Evolutionary conservation across 1,284 basidiomycete species (phyloP), one percentile per base, ranked within the genome.

Genomic region (Melampsora americana): DNA sequence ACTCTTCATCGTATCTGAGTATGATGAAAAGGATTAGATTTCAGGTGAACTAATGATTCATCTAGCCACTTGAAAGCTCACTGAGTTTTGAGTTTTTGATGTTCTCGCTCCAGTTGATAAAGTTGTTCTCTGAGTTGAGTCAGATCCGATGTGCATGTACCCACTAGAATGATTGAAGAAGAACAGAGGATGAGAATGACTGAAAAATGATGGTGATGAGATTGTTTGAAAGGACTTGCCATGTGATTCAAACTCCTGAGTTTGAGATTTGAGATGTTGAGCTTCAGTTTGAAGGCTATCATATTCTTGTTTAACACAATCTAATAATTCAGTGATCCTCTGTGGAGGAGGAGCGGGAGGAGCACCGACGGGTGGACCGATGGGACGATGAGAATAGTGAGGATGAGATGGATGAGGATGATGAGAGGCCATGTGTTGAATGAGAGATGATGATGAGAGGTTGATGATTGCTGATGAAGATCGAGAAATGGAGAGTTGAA

Each of bases 231-330:
- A 46, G 65, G 59, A 20, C 50, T 60, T 23, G 68, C 73, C 59
- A 59, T 76, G 73, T 20, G 56, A 50, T 69, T 76, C 73, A 30
- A 76, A 69, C 46, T 69, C 73, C 23, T 76, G 73, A 0, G 73
- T 50, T 26, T 76, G 73, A 14, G 59, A 28, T 50, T 76, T 76
- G 66, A 76, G 66, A 6, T 53, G 44, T 23, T 39, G 73, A 48
- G 66, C 66, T 39, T 76, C 73, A 20, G 53, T 20, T 26, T 68
- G 66, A 23, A 76, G 23, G 28, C 1, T 50, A 14, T 76, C 73
- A 60, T 68, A 62, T 39, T 76, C 73, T 23, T 76, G 73, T 39
- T 76, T 76, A 46, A 76, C 53, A 30, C 66, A 76, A n/a, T 76
- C 73, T 18, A 76, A 30, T 39, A 76, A 35, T 62, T 76, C 73